phyloP scores from a whole-genome alignment of 257 asterid genomes.

The Gardenia jasminoides region DNA sequence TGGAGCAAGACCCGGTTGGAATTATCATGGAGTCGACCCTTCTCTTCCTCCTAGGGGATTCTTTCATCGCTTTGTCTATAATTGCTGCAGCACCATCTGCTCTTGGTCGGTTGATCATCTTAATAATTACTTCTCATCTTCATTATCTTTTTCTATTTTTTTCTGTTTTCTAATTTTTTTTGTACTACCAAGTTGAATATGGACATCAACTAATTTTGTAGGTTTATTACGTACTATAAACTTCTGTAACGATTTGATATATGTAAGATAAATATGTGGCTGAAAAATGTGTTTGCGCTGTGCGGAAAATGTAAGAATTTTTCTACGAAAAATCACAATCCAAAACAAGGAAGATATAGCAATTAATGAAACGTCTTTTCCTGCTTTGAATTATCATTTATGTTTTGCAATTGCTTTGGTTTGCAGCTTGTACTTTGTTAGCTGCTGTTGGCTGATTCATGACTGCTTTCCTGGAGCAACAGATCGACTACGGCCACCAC shows the following conservation, averaged over 20 bases:
- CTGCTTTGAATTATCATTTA: too few relatives aligned
- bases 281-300: too few relatives aligned
- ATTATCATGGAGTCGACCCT: neutral
- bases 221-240: too few relatives aligned
- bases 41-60: neutral
- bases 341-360: too few relatives aligned
- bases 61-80: neutral
- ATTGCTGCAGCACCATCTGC: neutral
- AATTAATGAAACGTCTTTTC: too few relatives aligned
- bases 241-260: too few relatives aligned
- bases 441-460: constrained; percentile 52
- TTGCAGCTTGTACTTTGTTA: constrained; percentile 45
- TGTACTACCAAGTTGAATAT: too few relatives aligned
- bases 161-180: neutral
- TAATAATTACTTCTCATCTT: neutral
- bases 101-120: constrained; percentile 13
- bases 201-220: too few relatives aligned
- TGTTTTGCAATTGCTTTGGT: neutral
- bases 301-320: too few relatives aligned
- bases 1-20: neutral
- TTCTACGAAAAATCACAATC: too few relatives aligned
- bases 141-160: neutral
- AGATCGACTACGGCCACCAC: neutral
- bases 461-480: constrained; percentile 39
- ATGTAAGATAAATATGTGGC: too few relatives aligned